Base-by-base conservation (phyloP, 2,329 filamentous ascomycete genomes). In the Aspergillus sp. region DNA sequence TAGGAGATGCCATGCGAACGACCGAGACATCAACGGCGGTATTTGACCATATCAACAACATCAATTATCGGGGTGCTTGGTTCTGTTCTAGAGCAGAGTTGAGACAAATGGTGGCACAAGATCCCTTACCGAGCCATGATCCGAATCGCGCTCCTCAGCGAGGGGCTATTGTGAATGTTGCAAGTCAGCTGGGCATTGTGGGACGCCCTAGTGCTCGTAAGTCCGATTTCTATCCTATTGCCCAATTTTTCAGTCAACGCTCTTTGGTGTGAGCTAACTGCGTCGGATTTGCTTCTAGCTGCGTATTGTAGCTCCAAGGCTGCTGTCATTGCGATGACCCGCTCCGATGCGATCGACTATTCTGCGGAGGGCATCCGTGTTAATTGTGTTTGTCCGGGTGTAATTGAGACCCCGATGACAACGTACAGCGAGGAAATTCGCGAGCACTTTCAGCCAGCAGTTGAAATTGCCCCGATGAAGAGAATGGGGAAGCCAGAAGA, bases 231-330 rank as follows among this genome's bases (percentile, higher is more conserved):
- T 48, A 23, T 23, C n/a, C 38, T 1, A 11, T 25, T 3, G 54
- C 17, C 13, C 3, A 19, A 11, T 8, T 19, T 6, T 44, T 48
- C 8, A n/a, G 5, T n/a, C 41, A 21, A 30, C 19, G 38, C 7
- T 15, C 10, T 44, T 10, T 7, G 15, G 10, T 21, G 50, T 15
- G 15, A 17, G 17, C 17, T 53, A 27, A 44, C 25, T 51, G 15
- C 32, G 32, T 5, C 32, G 41, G 4, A 15, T 13, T 19, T 27
- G 11, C 36, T 51, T 27, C 17, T 17, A 83, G 83, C 83, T 8
- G 78, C 83, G 1, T 87, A 86, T 62, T 86, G 82, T 57, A 82
- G 81, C 0, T 85, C 83, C 3, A 88, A 87, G 62, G 80, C 84
- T 13, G 85, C 84, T 0, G 79, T 87, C 2, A 82, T 87, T 53